Conservation (phyloP, 139 green algal genomes). For the Yamagishiella unicocca region DNA sequence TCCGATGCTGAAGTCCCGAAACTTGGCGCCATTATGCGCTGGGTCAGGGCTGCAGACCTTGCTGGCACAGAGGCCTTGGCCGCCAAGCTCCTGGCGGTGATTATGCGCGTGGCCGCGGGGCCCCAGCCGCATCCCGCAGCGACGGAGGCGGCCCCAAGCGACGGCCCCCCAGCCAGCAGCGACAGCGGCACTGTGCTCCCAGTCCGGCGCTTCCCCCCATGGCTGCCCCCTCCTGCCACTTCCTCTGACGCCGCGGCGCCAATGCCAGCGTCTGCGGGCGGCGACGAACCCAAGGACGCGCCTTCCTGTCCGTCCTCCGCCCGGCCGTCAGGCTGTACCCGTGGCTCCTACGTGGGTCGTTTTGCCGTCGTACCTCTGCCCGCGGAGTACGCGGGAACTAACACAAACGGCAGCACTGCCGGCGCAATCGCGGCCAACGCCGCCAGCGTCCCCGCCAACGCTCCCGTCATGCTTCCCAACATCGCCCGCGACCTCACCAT, state of each 20-base stretch:
- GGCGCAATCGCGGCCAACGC: background rate
- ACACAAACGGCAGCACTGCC: constrained; percentile 25
- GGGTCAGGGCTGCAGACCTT: constrained; percentile 56
- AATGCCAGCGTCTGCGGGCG: no score
- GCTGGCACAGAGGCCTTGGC: constrained; percentile 18
- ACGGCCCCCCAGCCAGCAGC: background rate
- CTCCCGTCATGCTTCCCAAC: constrained; percentile 12
- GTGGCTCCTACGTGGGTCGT: background rate
- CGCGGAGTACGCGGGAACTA: constrained; percentile 37
- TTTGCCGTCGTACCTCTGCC: constrained; percentile 39
- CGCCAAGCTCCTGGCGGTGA: constrained; percentile 29
- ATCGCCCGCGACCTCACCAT: constrained; percentile 37
- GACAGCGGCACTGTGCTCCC: background rate
- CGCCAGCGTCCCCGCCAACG: background rate
- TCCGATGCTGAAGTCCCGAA: constrained; percentile 58
- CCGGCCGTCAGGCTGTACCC: no score
- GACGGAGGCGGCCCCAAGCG: background rate
- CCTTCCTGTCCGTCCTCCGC: no score
- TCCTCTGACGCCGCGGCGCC: background rate
- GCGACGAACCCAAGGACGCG: no score
- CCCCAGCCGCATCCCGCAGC: background rate
- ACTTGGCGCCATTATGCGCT: constrained; percentile 65
- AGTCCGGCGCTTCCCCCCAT: constrained; percentile 36
- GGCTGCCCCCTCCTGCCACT: background rate
- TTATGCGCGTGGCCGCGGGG: constrained; percentile 38